phyloP scores from a whole-genome alignment of 176 grass and related monocot genomes.

The Melocanna baccifera region DNA sequence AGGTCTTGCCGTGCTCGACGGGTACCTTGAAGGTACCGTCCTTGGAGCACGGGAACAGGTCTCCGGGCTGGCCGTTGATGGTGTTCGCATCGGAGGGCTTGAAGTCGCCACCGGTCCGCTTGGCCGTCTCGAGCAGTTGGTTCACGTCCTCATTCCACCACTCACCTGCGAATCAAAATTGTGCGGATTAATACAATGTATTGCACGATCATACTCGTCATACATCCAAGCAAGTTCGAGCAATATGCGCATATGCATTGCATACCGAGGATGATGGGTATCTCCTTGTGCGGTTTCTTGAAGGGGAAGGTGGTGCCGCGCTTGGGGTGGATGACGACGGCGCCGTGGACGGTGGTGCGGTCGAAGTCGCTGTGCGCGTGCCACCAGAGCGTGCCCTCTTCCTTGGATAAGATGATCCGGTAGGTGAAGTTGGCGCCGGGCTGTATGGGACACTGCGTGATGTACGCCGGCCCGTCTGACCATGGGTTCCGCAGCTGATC shows the following conservation, averaged over 20 bases:
- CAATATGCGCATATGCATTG: too few relatives aligned
- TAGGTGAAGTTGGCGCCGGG: constrained; percentile 46
- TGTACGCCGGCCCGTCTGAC: constrained; percentile 64
- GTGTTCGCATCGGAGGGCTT: constrained; percentile 32
- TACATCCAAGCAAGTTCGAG: too few relatives aligned
- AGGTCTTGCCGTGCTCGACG: constrained; percentile 56
- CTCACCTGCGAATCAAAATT: constrained; percentile 11
- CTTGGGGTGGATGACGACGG: constrained; percentile 66
- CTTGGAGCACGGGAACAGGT: constrained; percentile 12
- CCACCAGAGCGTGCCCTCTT: constrained; percentile 72
- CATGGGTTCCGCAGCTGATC: constrained; percentile 48
- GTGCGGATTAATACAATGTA: too few relatives aligned
- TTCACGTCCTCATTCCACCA: constrained; percentile 25
- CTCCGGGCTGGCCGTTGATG: constrained; percentile 54
- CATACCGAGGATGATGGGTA: constrained; percentile 55
- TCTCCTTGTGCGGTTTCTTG: constrained; percentile 46
- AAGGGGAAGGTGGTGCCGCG: constrained; percentile 38
- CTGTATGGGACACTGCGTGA: constrained; percentile 76
- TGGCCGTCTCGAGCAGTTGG: neutral
- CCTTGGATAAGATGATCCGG: constrained; percentile 42
- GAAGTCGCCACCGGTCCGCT: constrained; percentile 15
- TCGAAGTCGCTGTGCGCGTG: constrained; percentile 61
- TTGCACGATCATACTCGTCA: too few relatives aligned
- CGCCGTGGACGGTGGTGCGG: constrained; percentile 59
- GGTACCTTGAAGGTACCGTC: constrained; percentile 15